phyloP scores from a whole-genome alignment of 768 basidiomycete genomes.

The Strobilomyces dryophilus region DNA sequence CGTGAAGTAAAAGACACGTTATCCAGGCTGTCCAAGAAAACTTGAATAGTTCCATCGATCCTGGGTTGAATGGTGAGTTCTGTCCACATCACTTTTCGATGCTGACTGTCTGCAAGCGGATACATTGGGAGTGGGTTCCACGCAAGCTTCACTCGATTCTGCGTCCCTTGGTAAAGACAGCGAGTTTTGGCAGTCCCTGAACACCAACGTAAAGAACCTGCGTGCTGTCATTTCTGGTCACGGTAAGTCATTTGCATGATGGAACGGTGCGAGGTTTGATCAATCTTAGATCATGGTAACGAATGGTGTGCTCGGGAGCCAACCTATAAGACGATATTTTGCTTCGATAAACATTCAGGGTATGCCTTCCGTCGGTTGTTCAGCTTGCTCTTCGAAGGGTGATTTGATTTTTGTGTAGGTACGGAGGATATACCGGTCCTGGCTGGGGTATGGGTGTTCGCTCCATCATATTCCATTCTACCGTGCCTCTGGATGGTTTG shows the following conservation, averaged over 20 bases:
- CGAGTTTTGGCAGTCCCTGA: conserved; percentile 61
- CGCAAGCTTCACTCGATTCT: conserved; percentile 47
- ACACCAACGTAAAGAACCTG: conserved; percentile 56
- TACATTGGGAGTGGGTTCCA: conserved; percentile 49
- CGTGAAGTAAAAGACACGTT: conserved; percentile 5
- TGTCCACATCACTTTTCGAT: background rate
- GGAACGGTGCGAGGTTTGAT: background rate
- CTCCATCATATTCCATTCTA: conserved; percentile 54
- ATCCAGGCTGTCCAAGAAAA: conserved; percentile 33
- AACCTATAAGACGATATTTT: conserved; percentile 60
- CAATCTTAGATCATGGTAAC: conserved; percentile 60
- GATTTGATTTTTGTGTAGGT: conserved; percentile 35
- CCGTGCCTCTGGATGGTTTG: conserved; percentile 41
- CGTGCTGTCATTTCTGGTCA: conserved; percentile 70
- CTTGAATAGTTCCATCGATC: conserved; percentile 38
- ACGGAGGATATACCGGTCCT: conserved; percentile 51
- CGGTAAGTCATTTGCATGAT: conserved; percentile 36
- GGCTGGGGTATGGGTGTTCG: conserved; percentile 66
- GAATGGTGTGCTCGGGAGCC: conserved; percentile 76
- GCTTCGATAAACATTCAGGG: conserved; percentile 77
- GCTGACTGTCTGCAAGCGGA: conserved; percentile 41
- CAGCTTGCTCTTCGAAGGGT: background rate
- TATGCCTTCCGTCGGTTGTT: conserved; percentile 22
- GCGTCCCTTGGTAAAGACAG: conserved; percentile 43
- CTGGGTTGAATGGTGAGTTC: conserved; percentile 39